Percentiles rank a stretch among this genome's conserved stretches.
Evolutionary conservation across 179 eudicot species (phyloP).

Genomic region (Heliamphora pulchella): DNA sequence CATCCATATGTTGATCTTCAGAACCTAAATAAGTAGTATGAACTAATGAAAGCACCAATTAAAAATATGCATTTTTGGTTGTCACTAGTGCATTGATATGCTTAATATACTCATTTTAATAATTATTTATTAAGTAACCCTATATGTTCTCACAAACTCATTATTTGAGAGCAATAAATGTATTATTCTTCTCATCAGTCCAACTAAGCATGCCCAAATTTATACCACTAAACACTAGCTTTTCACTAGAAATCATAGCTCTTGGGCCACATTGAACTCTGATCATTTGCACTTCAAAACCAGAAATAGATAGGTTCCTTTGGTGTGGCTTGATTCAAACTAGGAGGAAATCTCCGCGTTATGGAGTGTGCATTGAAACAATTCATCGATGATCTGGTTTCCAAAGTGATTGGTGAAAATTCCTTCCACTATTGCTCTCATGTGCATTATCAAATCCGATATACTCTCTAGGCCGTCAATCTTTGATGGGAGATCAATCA

Average conservation of each 20-base stretch:
- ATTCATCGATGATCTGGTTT: not conserved
- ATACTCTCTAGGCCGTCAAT: not conserved
- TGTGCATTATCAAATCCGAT: not conserved
- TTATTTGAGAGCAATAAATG: not conserved
- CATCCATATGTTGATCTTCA: no score
- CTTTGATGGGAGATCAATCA: not conserved
- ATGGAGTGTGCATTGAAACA: not conserved
- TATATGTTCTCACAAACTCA: not conserved
- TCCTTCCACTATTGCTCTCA: not conserved
- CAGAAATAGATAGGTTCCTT: slow-evolving; percentile 12
- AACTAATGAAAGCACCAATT: no score
- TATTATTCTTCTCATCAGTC: not conserved
- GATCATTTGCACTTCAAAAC: slow-evolving; percentile 15
- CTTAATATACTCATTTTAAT: no score
- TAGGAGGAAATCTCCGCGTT: not conserved
- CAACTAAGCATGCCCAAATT: not conserved
- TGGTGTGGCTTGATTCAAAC: not conserved
- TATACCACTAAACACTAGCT: not conserved
- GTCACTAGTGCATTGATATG: no score
- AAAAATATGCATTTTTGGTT: no score
- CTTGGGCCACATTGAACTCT: not conserved
- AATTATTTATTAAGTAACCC: no score
- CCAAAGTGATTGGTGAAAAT: slow-evolving; percentile 13
- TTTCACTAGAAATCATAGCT: not conserved
- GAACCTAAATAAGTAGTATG: no score